Evolutionary conservation across 2,329 filamentous ascomycete species (phyloP), one percentile per base, ranked within the genome.

Genomic region (Trichoderma harzianum): DNA sequence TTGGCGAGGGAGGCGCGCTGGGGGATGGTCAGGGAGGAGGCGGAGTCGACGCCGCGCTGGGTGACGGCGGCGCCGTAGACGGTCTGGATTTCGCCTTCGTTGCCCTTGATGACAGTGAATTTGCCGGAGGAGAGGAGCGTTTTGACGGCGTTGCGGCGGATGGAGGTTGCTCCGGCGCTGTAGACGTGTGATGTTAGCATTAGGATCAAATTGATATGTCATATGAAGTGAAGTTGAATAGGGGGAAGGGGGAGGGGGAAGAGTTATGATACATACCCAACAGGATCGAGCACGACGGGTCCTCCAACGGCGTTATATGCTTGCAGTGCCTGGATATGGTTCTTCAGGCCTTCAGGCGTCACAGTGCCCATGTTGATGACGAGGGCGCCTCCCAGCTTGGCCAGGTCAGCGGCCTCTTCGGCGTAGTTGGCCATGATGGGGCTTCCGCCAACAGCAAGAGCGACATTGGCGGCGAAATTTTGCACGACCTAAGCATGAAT

Each of bases 321-420:
- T 53, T 83, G 83, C 11, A 97, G 84, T 0, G 95, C 94, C 78
- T 90, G 87, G 47, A 89, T 78, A 80, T 96, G 94, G 79, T 93
- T 93, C 12, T 84, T 77, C 3, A 95, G 81, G 43, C 90, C 91
- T 6, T 94, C 92, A 0, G 91, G 89, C 1, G 93, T 96, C 7
- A 95, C 90, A 0, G 94, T 97, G 32, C 95, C 95, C 94, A 98
- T 98, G 82, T 98, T 98, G 78, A 98, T 87, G 60, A 98, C 92
- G 1, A 98, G 87, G 0, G 91, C 89, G 12, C 93, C 94, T 47
- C 91, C 91, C 0, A 97, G 87, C 34, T 86, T 87, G 14, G 92
- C 90, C n/a, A 98, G 87, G 78, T 98, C 95, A 8, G 83, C 80
- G 0, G 94, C 94, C 84, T 98, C 95, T 65, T 90, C 88, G 30